Evolutionary conservation across 1,284 basidiomycete species (phyloP).

Genomic region (Hemileia vastatrix): DNA sequence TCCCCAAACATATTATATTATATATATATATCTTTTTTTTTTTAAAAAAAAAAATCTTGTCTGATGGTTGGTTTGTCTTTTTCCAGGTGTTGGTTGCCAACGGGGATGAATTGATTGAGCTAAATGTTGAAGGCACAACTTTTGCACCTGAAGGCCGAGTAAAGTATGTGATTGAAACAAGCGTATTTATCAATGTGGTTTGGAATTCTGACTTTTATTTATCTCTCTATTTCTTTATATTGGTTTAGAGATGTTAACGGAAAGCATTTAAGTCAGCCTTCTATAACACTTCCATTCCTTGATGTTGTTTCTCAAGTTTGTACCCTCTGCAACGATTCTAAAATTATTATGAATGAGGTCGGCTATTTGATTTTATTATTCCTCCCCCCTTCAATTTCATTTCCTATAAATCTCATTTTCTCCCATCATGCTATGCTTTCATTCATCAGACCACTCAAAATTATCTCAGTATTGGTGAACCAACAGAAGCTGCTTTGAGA

Average conservation of each 20-base stretch:
- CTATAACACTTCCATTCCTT: slow-evolving; percentile 19
- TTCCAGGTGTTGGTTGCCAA: slow-evolving; percentile 65
- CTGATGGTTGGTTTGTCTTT: not conserved
- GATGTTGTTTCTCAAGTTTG: slow-evolving; percentile 65
- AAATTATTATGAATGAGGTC: slow-evolving; percentile 71
- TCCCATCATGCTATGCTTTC: slow-evolving; percentile 7
- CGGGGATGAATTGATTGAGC: slow-evolving; percentile 56
- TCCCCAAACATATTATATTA: slow-evolving; percentile 24
- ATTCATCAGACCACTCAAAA: slow-evolving; percentile 59
- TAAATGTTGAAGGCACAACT: slow-evolving; percentile 74
- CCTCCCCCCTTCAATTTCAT: not conserved
- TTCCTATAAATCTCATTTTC: not conserved
- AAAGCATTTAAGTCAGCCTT: slow-evolving; percentile 11
- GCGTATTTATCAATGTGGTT: not conserved
- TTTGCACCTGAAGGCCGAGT: slow-evolving; percentile 73
- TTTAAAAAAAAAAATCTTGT: no score
- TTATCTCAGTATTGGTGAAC: slow-evolving; percentile 84
- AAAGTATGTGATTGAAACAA: slow-evolving; percentile 31
- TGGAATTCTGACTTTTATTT: not conserved
- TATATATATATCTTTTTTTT: no score
- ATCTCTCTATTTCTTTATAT: not conserved
- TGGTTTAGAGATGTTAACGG: slow-evolving; percentile 8
- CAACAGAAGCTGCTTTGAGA: slow-evolving; percentile 88
- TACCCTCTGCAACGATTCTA: slow-evolving; percentile 85
- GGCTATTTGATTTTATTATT: slow-evolving; percentile 34